A percentile compares a stretch with the other conserved stretches of the same genome.
These are phyloP conservation scores for Mycogone perniciosa DNA, from an alignment of 2,329 filamentous ascomycete genomes.

Conservation along the genomic window DNA sequence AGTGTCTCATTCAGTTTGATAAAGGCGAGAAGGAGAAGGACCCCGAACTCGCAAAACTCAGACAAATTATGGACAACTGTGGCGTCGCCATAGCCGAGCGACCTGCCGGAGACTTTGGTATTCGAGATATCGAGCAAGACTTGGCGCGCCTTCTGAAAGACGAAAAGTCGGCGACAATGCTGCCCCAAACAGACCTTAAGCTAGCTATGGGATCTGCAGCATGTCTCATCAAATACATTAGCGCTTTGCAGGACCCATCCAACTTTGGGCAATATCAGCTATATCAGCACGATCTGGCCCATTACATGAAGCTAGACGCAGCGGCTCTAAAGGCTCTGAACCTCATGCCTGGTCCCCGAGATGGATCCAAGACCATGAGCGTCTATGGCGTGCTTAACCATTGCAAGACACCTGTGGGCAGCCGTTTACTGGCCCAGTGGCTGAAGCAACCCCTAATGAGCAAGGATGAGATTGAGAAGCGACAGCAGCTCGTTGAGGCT, in stretches of 20 bases:
- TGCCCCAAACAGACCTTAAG: constrained; percentile 89
- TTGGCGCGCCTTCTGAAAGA: constrained; percentile 80
- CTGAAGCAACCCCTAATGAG: constrained; percentile 96
- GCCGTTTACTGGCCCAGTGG: constrained; percentile 87
- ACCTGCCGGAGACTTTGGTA: constrained; percentile 69
- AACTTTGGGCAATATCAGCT: constrained; percentile 97
- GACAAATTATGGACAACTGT: constrained; percentile 85
- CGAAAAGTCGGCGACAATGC: constrained; percentile 65
- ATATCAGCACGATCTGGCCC: constrained; percentile 92
- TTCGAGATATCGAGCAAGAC: constrained; percentile 93
- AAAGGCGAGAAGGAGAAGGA: constrained; percentile 78
- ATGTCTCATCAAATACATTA: constrained; percentile 89
- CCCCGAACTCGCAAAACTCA: constrained; percentile 78
- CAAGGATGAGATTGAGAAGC: constrained; percentile 77
- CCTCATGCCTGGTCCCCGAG: constrained; percentile 89
- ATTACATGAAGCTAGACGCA: constrained; percentile 98
- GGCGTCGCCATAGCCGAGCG: constrained; percentile 85
- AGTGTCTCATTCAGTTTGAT: constrained; percentile 82
- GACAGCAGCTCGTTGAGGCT: constrained; percentile 90
- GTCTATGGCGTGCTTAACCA: constrained; percentile 90
- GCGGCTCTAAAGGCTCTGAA: constrained; percentile 91
- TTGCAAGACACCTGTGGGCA: constrained; percentile 93
- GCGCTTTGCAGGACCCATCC: constrained; percentile 79
- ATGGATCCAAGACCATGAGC: constrained; percentile 97
- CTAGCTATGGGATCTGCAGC: constrained; percentile 93